Evolutionary conservation across 2,329 filamentous ascomycete species (phyloP).

Genomic region (Fusarium penzigii): DNA sequence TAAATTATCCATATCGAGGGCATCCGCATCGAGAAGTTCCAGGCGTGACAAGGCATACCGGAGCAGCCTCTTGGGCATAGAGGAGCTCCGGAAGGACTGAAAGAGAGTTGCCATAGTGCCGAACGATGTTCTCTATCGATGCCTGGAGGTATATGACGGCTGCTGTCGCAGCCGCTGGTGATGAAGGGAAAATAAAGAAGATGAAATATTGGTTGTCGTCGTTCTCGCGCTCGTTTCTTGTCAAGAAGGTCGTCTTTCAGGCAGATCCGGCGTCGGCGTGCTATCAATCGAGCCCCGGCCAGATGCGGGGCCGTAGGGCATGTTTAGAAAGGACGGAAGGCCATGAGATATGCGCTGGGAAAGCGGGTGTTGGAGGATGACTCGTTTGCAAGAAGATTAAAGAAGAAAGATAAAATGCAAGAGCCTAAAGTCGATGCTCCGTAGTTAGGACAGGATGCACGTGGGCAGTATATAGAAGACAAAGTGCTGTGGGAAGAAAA

Average conservation of each 20-base stretch:
- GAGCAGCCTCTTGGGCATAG: constrained; percentile 85
- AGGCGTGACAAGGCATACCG: constrained; percentile 82
- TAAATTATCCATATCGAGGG: constrained; percentile 81
- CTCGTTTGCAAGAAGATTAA: not conserved
- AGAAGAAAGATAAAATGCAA: not conserved
- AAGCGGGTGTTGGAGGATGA: not conserved
- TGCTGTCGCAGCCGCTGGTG: constrained; percentile 16
- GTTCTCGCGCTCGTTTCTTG: constrained; percentile 7
- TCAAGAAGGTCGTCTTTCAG: constrained; percentile 21
- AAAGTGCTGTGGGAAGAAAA: not conserved
- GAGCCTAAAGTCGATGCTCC: not conserved
- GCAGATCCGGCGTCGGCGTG: constrained; percentile 29
- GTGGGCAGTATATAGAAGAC: not conserved
- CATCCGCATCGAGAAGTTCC: constrained; percentile 85
- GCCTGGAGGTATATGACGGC: constrained; percentile 15
- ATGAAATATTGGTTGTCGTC: constrained; percentile 5
- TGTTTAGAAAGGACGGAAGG: constrained; percentile 29
- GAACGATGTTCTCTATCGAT: constrained; percentile 10
- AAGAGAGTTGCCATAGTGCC: constrained; percentile 71
- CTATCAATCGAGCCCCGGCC: constrained; percentile 38
- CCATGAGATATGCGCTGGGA: constrained; percentile 17
- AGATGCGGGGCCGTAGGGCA: constrained; percentile 38
- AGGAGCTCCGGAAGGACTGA: constrained; percentile 64
- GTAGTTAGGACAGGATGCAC: not conserved
- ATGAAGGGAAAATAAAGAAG: constrained; percentile 4